These are phyloP conservation scores for Fusarium brachygibbosum DNA, from an alignment of 2,329 filamentous ascomycete species.

Conservation along the genomic window DNA sequence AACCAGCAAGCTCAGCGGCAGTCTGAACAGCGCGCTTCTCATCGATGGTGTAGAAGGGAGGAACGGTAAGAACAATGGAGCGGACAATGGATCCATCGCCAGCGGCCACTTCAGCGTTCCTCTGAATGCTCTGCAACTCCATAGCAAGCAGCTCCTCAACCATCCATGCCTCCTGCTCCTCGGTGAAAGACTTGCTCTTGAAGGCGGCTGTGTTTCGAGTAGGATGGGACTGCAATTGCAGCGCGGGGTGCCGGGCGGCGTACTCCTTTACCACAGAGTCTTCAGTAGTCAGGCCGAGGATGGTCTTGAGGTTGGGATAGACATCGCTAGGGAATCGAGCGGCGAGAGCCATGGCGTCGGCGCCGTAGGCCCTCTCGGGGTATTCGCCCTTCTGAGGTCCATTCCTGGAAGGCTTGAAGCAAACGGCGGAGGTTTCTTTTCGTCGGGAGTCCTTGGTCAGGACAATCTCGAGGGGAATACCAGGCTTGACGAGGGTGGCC, in stretches of 20 bases:
- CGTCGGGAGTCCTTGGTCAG: slow-evolving; percentile 97
- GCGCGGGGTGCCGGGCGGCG: slow-evolving; percentile 79
- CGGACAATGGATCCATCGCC: slow-evolving; percentile 80
- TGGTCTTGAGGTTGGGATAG: slow-evolving; percentile 91
- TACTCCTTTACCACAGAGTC: slow-evolving; percentile 77
- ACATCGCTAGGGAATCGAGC: slow-evolving; percentile 92
- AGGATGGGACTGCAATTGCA: slow-evolving; percentile 74
- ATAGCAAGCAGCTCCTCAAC: slow-evolving; percentile 96
- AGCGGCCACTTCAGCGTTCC: slow-evolving; percentile 87
- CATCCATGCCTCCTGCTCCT: slow-evolving; percentile 75
- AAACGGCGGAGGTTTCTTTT: slow-evolving; percentile 91
- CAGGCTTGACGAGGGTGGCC: slow-evolving; percentile 94
- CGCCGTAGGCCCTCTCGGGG: slow-evolving; percentile 92
- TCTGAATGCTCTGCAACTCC: slow-evolving; percentile 91
- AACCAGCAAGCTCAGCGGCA: slow-evolving; percentile 87
- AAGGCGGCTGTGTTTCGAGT: slow-evolving; percentile 81
- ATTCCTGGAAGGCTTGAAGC: slow-evolving; percentile 87
- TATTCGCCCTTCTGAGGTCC: slow-evolving; percentile 74
- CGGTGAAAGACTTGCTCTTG: slow-evolving; percentile 77
- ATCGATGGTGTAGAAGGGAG: slow-evolving; percentile 88
- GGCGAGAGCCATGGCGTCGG: slow-evolving; percentile 88
- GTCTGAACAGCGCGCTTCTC: slow-evolving; percentile 89
- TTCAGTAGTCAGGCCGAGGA: slow-evolving; percentile 80
- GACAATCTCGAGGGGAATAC: slow-evolving; percentile 97
- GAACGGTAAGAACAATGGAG: slow-evolving; percentile 89